Evolutionary conservation across 768 basidiomycete genomes (phyloP).

Genomic region (Ramaria sp.): DNA sequence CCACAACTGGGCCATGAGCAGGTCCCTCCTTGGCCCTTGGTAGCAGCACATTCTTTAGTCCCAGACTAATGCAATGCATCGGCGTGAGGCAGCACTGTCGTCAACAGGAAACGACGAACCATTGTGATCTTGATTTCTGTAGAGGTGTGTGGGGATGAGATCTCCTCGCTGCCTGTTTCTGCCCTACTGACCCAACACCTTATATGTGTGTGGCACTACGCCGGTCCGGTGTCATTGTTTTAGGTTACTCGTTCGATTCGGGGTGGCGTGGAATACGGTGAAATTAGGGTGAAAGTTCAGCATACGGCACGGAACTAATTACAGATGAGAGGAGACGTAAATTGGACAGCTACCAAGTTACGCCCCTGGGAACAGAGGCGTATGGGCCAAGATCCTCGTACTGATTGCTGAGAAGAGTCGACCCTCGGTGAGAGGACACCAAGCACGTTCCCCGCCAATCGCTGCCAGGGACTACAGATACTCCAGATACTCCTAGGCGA

Average conservation of each 20-base stretch:
- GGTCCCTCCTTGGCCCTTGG: neutral
- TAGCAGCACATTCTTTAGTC: neutral
- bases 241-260: neutral
- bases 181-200: neutral
- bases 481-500: too few relatives aligned
- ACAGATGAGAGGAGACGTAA: too few relatives aligned
- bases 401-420: too few relatives aligned
- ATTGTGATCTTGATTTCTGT: neutral
- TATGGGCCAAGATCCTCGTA: too few relatives aligned
- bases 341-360: too few relatives aligned
- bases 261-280: neutral
- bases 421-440: too few relatives aligned
- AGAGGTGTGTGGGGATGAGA: neutral
- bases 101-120: neutral
- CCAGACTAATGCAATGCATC: neutral
- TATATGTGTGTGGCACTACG: neutral
- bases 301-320: constrained; percentile 14
- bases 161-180: neutral
- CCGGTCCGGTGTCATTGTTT: neutral
- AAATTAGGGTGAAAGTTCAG: neutral
- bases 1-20: neutral
- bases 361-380: too few relatives aligned
- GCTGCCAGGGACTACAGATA: too few relatives aligned
- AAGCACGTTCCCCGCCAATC: too few relatives aligned
- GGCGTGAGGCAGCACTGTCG: neutral